Percentiles rank a stretch among this genome's conserved stretches.
These are phyloP conservation scores for Cubamyces sp. DNA, from an alignment of 768 basidiomycete species.

Conservation along the genomic window DNA sequence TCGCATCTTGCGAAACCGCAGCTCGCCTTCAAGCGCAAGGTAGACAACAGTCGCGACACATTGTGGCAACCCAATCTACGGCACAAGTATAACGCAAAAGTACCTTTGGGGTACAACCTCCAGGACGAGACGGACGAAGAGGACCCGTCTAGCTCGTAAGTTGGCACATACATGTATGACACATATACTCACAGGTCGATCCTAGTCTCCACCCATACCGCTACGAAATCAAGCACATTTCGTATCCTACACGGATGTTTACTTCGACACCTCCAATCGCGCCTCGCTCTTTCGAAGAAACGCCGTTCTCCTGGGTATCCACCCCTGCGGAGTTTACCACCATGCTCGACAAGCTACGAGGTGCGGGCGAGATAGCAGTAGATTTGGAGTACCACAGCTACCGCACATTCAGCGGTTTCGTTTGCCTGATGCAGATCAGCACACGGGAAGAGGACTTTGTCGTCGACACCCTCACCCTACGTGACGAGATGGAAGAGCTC, in stretches of 20 bases:
- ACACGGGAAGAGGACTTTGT: constrained; percentile 86
- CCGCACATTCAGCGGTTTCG: constrained; percentile 81
- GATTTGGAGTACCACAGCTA: constrained; percentile 95
- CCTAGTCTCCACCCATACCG: constrained; percentile 72
- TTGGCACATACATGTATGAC: not conserved
- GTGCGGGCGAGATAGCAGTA: constrained; percentile 80
- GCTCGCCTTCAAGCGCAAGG: constrained; percentile 60
- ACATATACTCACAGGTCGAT: not conserved
- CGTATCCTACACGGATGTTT: constrained; percentile 75
- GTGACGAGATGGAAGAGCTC: constrained; percentile 72
- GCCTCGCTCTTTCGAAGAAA: constrained; percentile 64
- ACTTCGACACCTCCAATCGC: constrained; percentile 49
- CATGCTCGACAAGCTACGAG: constrained; percentile 71
- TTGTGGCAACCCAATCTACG: constrained; percentile 72
- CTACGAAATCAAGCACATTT: constrained; percentile 78
- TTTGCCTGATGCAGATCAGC: constrained; percentile 93
- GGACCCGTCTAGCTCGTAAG: constrained; percentile 38
- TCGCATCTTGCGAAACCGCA: constrained; percentile 84
- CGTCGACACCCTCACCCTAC: constrained; percentile 76
- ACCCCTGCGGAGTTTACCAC: constrained; percentile 55
- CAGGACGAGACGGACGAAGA: constrained; percentile 37
- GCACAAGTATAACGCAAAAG: constrained; percentile 82
- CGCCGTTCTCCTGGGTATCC: constrained; percentile 73
- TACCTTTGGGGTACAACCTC: constrained; percentile 74
- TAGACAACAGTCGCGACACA: constrained; percentile 57